Evolutionary conservation across 192 early-diverging fungal species (phyloP).

Genomic region (Geranomyces variabilis): DNA sequence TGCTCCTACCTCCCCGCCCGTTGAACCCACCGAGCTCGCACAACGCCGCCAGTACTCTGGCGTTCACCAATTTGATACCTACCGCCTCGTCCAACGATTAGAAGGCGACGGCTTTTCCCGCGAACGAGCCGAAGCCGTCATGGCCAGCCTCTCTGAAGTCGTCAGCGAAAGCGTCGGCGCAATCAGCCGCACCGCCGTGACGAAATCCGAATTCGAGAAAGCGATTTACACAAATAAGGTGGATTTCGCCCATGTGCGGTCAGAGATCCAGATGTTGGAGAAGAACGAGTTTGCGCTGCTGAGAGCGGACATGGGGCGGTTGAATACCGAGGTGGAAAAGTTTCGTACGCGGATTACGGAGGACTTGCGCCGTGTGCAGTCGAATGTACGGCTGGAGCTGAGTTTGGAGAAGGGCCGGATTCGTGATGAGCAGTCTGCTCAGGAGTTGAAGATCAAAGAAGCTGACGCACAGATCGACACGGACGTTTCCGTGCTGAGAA

Average conservation of each 20-base stretch:
- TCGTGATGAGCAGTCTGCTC: conserved; percentile 79
- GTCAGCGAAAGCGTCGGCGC: conserved; percentile 61
- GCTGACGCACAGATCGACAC: conserved; percentile 87
- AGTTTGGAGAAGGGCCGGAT: conserved; percentile 87
- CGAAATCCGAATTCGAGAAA: conserved; percentile 49
- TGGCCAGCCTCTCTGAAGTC: conserved; percentile 71
- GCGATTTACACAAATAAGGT: conserved; percentile 84
- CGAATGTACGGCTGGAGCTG: conserved; percentile 82
- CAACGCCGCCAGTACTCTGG: conserved; percentile 12
- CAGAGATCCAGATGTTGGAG: conserved; percentile 85
- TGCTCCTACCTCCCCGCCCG: too few species aligned
- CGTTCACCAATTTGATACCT: conserved; percentile 73
- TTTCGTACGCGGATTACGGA: conserved; percentile 80
- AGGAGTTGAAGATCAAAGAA: conserved; percentile 84
- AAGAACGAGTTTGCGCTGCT: conserved; percentile 87
- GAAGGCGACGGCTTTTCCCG: conserved; percentile 72
- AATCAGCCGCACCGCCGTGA: conserved; percentile 35
- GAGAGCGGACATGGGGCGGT: conserved; percentile 77
- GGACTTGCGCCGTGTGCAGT: conserved; percentile 82
- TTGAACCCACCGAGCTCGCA: too few species aligned
- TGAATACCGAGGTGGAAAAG: conserved; percentile 82
- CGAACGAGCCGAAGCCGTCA: conserved; percentile 76
- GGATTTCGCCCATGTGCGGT: conserved; percentile 85
- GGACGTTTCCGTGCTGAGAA: conserved; percentile 79
- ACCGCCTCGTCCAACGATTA: conserved; percentile 71